Evolutionary conservation across 805 yeast species (phyloP).

Genomic region (Kodamaea kaohsiungensis): DNA sequence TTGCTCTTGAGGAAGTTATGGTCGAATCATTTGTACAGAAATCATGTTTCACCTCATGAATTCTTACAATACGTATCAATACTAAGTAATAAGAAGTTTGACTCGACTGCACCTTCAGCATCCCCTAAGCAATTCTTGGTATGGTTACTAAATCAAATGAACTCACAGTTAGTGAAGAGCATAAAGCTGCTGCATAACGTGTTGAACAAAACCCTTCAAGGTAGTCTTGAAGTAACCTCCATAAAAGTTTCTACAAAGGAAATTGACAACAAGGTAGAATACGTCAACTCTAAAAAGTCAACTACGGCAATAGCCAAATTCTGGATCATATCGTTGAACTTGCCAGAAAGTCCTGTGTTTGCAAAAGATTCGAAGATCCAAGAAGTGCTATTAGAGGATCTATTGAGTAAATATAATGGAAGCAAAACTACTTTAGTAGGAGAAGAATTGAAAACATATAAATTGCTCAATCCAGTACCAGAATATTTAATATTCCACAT

Average conservation of each 20-base stretch:
- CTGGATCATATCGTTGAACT: constrained; percentile 56
- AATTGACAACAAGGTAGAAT: constrained; percentile 23
- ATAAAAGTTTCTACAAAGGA: constrained; percentile 17
- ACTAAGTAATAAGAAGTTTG: constrained; percentile 5
- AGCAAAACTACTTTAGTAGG: constrained; percentile 27
- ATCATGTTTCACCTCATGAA: constrained; percentile 70
- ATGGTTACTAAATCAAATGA: constrained; percentile 59
- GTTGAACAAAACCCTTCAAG: constrained; percentile 49
- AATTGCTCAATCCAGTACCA: constrained; percentile 47
- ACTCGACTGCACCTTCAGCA: constrained; percentile 9
- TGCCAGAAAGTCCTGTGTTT: constrained; percentile 61
- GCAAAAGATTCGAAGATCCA: constrained; percentile 43
- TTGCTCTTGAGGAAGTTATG: constrained; percentile 58
- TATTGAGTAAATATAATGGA: constrained; percentile 48
- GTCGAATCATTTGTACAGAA: constrained; percentile 58
- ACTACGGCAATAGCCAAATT: constrained; percentile 27
- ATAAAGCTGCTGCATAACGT: constrained; percentile 12
- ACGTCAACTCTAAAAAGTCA: constrained; percentile 13
- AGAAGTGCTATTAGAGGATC: constrained; percentile 45
- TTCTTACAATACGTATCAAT: constrained; percentile 46
- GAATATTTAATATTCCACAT: constrained; percentile 55
- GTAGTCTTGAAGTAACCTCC: constrained; percentile 40
- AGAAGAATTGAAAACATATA: constrained; percentile 37
- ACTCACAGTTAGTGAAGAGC: constrained; percentile 20
- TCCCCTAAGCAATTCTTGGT: constrained; percentile 57